Evolutionary conservation across 2,329 filamentous ascomycete genomes (phyloP).

Genomic region (Colletotrichum shisoi): DNA sequence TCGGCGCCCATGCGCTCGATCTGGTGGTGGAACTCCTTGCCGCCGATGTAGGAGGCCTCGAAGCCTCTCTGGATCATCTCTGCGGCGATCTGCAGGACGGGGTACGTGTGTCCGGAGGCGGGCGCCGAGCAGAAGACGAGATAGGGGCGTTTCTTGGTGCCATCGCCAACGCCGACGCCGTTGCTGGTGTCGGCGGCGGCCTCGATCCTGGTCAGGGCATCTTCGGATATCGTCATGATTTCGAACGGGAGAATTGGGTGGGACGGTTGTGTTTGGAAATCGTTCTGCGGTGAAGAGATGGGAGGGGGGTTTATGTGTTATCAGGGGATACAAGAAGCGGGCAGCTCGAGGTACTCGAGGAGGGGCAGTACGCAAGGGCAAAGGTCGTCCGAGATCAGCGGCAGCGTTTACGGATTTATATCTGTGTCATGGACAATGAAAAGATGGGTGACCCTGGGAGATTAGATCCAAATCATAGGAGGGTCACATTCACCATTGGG

Average conservation of each 20-base stretch:
- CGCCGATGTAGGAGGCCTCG: constrained; percentile 53
- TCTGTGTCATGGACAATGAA: neutral
- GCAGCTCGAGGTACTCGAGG: neutral
- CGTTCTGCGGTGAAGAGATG: no score
- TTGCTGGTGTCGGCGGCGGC: neutral
- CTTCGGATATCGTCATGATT: constrained; percentile 27
- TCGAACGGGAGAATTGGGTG: neutral
- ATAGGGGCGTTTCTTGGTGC: constrained; percentile 42
- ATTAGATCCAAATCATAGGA: neutral
- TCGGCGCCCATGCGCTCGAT: constrained; percentile 51
- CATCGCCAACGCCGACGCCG: constrained; percentile 22
- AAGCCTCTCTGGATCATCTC: constrained; percentile 53
- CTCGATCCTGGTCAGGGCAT: constrained; percentile 8
- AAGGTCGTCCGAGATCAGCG: neutral
- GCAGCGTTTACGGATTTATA: neutral
- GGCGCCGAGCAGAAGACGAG: constrained; percentile 45
- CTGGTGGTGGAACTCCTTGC: constrained; percentile 47
- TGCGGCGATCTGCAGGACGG: constrained; percentile 48
- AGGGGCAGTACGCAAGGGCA: neutral
- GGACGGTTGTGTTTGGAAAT: no score
- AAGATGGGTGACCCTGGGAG: neutral
- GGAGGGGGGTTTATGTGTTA: no score
- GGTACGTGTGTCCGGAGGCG: constrained; percentile 47
- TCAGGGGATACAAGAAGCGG: no score
- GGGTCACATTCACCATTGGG: neutral